These are phyloP conservation scores for Cavenderia fasciculata DNA, from an alignment of 78 protist genomes.

Conservation along the genomic window DNA sequence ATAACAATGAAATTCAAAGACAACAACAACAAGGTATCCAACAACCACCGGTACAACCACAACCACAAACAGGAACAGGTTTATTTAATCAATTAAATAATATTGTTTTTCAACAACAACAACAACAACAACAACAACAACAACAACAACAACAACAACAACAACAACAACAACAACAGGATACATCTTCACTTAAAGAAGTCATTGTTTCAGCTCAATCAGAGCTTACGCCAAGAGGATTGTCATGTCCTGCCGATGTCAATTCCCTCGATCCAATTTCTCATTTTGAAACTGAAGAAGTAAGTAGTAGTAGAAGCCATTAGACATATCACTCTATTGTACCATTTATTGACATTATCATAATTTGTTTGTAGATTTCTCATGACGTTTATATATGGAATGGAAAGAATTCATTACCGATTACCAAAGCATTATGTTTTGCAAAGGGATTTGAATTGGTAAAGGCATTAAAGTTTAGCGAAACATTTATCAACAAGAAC, in stretches of 20 bases:
- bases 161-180: not conserved
- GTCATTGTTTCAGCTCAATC: conserved; percentile 2
- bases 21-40: not conserved
- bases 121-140: not conserved
- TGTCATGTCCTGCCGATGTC: conserved; percentile 32
- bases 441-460: conserved; percentile 53
- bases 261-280: conserved; percentile 6
- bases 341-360: not conserved
- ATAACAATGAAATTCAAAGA: conserved; percentile 1
- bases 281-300: conserved; percentile 32
- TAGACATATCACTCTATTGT: not conserved
- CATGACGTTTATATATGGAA: conserved; percentile 67
- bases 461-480: conserved; percentile 17
- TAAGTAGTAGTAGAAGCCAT: not conserved
- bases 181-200: not conserved
- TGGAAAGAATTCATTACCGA: conserved; percentile 44
- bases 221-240: conserved; percentile 46
- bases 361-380: not conserved
- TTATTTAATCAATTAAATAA: not conserved
- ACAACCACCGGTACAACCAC: not conserved
- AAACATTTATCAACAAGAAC: not conserved
- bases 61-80: not conserved
- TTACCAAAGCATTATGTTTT: conserved; percentile 54
- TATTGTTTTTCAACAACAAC: not conserved
- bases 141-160: not conserved